Evolutionary conservation across 2,329 filamentous ascomycete species (phyloP).

Genomic region (Penicillium sp.): DNA sequence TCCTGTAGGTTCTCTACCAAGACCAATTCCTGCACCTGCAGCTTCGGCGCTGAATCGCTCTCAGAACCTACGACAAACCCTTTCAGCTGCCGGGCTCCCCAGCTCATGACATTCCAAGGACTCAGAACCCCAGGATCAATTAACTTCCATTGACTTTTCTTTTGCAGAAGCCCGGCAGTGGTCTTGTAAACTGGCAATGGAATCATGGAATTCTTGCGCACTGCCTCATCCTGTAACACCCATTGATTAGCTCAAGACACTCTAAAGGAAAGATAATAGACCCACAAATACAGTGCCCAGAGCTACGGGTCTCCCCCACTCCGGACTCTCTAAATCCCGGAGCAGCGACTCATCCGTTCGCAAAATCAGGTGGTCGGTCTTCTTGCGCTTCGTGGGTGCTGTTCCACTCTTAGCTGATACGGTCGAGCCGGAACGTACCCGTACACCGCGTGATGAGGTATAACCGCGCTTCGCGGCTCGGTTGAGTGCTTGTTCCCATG

Average conservation of each 20-base stretch:
- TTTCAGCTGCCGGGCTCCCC: slow-evolving; percentile 71
- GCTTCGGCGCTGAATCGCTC: slow-evolving; percentile 26
- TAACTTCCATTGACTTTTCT: slow-evolving; percentile 61
- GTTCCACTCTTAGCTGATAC: background rate
- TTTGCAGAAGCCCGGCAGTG: slow-evolving; percentile 68
- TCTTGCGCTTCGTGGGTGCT: slow-evolving; percentile 14
- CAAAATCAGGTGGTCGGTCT: slow-evolving; percentile 50
- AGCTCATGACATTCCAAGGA: slow-evolving; percentile 68
- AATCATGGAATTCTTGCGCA: slow-evolving; percentile 67
- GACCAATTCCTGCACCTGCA: slow-evolving; percentile 45
- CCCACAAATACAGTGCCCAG: slow-evolving; percentile 69
- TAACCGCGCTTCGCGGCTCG: slow-evolving; percentile 64
- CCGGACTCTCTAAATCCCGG: slow-evolving; percentile 67
- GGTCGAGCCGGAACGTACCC: slow-evolving; percentile 13
- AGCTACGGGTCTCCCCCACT: slow-evolving; percentile 78
- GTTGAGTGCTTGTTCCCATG: slow-evolving; percentile 75
- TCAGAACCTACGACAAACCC: slow-evolving; percentile 48
- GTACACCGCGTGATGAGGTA: slow-evolving; percentile 42
- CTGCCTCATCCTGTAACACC: slow-evolving; percentile 59
- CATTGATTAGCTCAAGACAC: background rate
- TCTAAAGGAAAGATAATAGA: background rate
- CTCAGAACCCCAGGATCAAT: slow-evolving; percentile 45
- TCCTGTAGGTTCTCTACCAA: slow-evolving; percentile 56
- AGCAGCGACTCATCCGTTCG: slow-evolving; percentile 61
- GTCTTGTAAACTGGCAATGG: slow-evolving; percentile 66